Evolutionary conservation across 257 asterid genomes (phyloP).

Genomic region (Plantago major): DNA sequence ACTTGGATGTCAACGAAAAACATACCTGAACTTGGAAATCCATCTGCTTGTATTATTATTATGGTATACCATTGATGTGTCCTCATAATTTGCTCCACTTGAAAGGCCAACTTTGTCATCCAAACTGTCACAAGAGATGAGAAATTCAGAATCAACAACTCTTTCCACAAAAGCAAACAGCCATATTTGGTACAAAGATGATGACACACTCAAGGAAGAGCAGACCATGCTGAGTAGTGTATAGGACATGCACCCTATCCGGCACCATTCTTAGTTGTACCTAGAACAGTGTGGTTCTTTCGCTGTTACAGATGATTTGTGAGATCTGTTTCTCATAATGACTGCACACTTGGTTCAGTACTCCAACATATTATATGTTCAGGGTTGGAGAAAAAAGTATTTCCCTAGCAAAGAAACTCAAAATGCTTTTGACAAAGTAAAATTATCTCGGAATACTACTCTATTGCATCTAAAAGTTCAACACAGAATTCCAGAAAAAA

Average conservation of each 20-base stretch:
- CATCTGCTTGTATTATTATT: slow-evolving; percentile 65
- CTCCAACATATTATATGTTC: no score
- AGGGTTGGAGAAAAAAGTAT: neutral
- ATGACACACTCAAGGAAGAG: no score
- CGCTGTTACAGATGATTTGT: no score
- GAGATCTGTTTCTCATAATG: no score
- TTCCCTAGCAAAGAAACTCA: neutral
- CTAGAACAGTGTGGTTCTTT: no score
- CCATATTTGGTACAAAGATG: slow-evolving; percentile 4
- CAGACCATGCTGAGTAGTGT: no score
- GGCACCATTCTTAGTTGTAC: no score
- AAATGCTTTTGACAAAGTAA: no score
- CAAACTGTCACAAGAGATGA: slow-evolving; percentile 38
- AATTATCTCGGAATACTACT: no score
- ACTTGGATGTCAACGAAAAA: neutral
- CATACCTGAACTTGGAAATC: slow-evolving; percentile 75
- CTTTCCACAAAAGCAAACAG: slow-evolving; percentile 3
- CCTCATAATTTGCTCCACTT: slow-evolving; percentile 68
- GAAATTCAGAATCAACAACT: slow-evolving; percentile 9
- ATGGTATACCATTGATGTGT: slow-evolving; percentile 54
- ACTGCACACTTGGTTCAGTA: no score
- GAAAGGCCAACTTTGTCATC: slow-evolving; percentile 64
- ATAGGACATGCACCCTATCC: no score
- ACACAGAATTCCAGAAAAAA: neutral
- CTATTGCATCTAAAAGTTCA: no score